Base-by-base conservation (phyloP, 495 filamentous ascomycete species). In the Gamarada debralockiae region DNA sequence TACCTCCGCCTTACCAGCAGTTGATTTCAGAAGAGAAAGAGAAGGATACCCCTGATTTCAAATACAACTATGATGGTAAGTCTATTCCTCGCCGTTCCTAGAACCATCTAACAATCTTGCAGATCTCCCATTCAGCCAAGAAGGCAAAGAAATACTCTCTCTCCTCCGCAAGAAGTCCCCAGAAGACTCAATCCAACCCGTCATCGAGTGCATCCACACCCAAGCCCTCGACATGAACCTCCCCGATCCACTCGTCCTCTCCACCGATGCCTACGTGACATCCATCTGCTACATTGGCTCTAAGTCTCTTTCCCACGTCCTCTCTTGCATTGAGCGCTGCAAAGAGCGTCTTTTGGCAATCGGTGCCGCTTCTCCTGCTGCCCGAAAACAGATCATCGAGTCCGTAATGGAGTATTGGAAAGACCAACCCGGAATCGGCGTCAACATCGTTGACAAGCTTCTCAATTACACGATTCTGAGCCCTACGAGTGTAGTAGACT, bases 401-500 rank as follows among this genome's bases (percentile, higher is more conserved):
- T 87, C 86, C 8, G 92, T 97, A 24, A 85, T 97, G 74, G 80
- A 84, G 13, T 97, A 96, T 72, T 99, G 93, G 93, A 77, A 78
- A 34, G 85, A 92, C 48, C 93, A 97, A 57, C 90, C 93, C 0
- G 93, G 93, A 27, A 84, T 96, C 37, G 95, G 91, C 25, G 85
- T 97, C 61, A 87, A 86, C 60, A 92, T 99, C 60, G 78, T 97
- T 50, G 93, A 99, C 74, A 97, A 96, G 71, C 77, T 99, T 3
- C 84, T 99, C 23, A 99, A 99, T 66, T 99, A 97, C 73, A 90
- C 87, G 31, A 95, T 99, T 55, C 77, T 99, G 7, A 86, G 81
- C 9, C 93, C 93, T 0, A 67, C 79, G 29, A 81, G 81, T 24
- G 91, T 99, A 37, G 76, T 96, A 52, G 81, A 92, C 63, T 99